Evolutionary conservation across 1,284 basidiomycete genomes (phyloP).

Genomic region (Tetrapyrgos nigripes): DNA sequence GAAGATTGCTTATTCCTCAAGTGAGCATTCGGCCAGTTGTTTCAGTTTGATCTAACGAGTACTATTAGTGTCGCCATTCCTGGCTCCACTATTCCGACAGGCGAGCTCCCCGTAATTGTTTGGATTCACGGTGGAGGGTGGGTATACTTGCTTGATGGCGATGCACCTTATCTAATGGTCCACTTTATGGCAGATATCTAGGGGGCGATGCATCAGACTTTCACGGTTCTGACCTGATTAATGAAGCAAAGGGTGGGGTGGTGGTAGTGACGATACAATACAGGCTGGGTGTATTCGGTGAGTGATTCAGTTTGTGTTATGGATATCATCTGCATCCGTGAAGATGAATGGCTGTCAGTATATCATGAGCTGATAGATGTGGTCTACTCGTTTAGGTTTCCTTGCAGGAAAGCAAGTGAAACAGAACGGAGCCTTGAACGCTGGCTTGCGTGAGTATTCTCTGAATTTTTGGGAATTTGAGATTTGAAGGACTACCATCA

Average conservation of each 20-base stretch:
- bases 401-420: conserved; percentile 32
- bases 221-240: conserved; percentile 24
- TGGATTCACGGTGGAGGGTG: conserved; percentile 47
- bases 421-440: conserved; percentile 33
- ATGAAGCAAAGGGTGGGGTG: conserved; percentile 22
- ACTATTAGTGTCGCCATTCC: conserved; percentile 31
- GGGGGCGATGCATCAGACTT: conserved; percentile 9
- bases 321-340: not conserved
- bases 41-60: not conserved
- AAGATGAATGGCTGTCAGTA: conserved; percentile 16
- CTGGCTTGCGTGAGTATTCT: conserved; percentile 34
- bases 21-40: conserved; percentile 17
- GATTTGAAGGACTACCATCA: not conserved
- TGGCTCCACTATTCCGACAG: not conserved
- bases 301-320: not conserved
- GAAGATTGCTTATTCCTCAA: conserved; percentile 27
- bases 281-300: conserved; percentile 34
- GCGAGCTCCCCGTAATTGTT: conserved; percentile 43
- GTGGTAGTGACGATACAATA: conserved; percentile 33
- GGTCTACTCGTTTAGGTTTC: conserved; percentile 11
- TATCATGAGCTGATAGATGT: too few species aligned
- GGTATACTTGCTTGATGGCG: conserved; percentile 4
- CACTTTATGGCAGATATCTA: conserved; percentile 18
- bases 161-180: not conserved
- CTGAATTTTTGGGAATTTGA: not conserved